A percentile compares a stretch with the other conserved stretches of the same genome.
Evolutionary conservation across 208 protist genomes (phyloP).

Genomic region (Trypanosoma congolense): DNA sequence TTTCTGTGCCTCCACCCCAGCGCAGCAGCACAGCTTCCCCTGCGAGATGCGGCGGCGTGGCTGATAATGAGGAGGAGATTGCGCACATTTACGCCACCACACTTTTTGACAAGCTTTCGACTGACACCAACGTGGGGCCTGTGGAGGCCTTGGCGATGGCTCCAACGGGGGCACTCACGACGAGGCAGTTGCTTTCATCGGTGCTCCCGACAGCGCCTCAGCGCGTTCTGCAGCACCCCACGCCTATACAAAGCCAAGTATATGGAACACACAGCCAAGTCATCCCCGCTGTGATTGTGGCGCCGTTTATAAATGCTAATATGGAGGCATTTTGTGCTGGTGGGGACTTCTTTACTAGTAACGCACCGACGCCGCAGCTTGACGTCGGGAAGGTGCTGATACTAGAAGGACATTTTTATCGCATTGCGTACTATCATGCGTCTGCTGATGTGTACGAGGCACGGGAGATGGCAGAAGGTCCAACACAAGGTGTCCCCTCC

Average conservation of each 20-base stretch:
- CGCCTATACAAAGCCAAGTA: slow-evolving; percentile 44
- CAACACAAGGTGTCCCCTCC: not conserved
- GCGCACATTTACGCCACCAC: too few relatives aligned
- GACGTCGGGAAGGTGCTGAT: slow-evolving; percentile 32
- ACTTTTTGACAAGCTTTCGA: too few relatives aligned
- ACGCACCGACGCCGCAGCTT: slow-evolving; percentile 32
- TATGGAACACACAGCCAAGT: slow-evolving; percentile 43
- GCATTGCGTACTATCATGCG: slow-evolving; percentile 42
- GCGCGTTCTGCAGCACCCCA: slow-evolving; percentile 39
- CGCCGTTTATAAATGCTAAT: slow-evolving; percentile 42
- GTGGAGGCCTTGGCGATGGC: too few relatives aligned
- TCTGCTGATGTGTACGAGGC: slow-evolving; percentile 77
- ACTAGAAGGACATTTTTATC: slow-evolving; percentile 34
- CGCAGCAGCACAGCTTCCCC: slow-evolving; percentile 27
- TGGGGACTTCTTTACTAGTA: slow-evolving; percentile 15
- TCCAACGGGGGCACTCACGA: slow-evolving; percentile 42
- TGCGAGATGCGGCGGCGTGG: not conserved
- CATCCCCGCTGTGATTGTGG: slow-evolving; percentile 44
- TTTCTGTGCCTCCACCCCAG: slow-evolving; percentile 1
- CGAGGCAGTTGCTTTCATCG: slow-evolving; percentile 65
- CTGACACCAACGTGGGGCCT: too few relatives aligned
- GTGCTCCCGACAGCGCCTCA: slow-evolving; percentile 19
- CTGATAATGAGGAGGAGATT: not conserved
- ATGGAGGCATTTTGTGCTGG: slow-evolving; percentile 16
- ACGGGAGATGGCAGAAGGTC: slow-evolving; percentile 18